Evolutionary conservation across 345 rosid genomes (phyloP).

Genomic region (Capsella bursapastoris): DNA sequence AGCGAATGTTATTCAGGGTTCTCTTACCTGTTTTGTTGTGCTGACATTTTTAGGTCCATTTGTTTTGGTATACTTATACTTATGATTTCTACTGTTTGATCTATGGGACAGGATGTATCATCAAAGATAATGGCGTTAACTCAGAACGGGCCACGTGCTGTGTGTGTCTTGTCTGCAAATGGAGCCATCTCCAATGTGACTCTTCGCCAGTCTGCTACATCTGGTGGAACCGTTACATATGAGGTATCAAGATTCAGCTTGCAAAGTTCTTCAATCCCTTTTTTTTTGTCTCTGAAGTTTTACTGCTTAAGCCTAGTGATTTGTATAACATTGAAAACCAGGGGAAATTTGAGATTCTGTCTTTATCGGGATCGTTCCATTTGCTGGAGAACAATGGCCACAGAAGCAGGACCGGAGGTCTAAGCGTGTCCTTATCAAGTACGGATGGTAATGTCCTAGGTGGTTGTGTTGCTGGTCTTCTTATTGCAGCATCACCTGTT

Average conservation of each 20-base stretch:
- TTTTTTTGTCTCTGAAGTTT: slow-evolving; percentile 15
- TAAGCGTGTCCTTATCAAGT: slow-evolving; percentile 82
- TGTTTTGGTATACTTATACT: background rate
- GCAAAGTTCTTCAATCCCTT: background rate
- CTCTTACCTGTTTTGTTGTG: background rate
- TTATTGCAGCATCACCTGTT: slow-evolving; percentile 84
- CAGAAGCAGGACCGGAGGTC: slow-evolving; percentile 63
- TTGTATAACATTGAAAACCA: slow-evolving; percentile 35
- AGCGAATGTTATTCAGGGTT: slow-evolving; percentile 7
- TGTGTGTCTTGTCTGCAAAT: slow-evolving; percentile 85
- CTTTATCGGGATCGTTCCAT: slow-evolving; percentile 79
- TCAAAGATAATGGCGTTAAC: slow-evolving; percentile 72
- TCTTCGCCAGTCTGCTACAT: slow-evolving; percentile 66
- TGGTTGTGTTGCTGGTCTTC: slow-evolving; percentile 90
- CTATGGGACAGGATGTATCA: slow-evolving; percentile 64
- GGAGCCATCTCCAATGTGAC: slow-evolving; percentile 86
- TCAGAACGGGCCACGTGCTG: slow-evolving; percentile 77
- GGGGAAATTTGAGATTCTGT: slow-evolving; percentile 89
- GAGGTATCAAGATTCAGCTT: slow-evolving; percentile 56
- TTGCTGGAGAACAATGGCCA: slow-evolving; percentile 50
- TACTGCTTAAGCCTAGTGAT: background rate
- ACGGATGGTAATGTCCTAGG: slow-evolving; percentile 86
- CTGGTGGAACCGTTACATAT: slow-evolving; percentile 77
- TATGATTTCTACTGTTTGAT: background rate
- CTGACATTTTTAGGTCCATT: background rate